Base-by-base conservation (phyloP, 306 rosid genomes). In the Fragaria vesca region DNA sequence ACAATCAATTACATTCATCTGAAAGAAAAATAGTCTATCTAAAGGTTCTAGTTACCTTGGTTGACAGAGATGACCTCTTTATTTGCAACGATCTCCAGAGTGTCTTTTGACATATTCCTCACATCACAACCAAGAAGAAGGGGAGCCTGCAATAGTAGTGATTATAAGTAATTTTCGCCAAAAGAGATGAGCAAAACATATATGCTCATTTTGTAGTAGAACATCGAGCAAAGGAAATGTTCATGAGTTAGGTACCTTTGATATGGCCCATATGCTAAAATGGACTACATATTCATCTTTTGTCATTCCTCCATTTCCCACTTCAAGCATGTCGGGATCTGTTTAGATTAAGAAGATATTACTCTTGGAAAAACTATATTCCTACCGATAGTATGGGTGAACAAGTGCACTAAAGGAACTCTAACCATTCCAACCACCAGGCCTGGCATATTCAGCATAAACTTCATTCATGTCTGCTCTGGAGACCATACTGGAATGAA, bases 251-350 rank as follows among this genome's bases (percentile, higher is more conserved):
- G 32, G 17, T 21, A 91, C 99, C 97, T 95, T 95, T 66, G 99
- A 95, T 81, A 95, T 84, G 52, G 97, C 96, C 99, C 97, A 93
- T 55, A 95, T 70, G 88, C 99, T 95, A 76, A 94, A 95, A 87
- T 95, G 99, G 67, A 93, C 96, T 73, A 89, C 82, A 78, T 93
- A 93, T 81, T 93, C 99, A 76, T 89, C 74, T 71, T 83, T 93
- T 15, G 87, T 93, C 98, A 95, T 95, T 51, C 98, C 93, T 83
- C 98, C 97, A 75, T 95, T 95, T 61, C 98, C 97, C 61, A 92
- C 92, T 78, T 95, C 97, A 69, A 95, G 97, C 98, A 95, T 95
- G 81, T 95, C 98, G 21, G 97, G 98, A 86, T 95, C 97, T 92
- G 95, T 77, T 74, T 13, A 78, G 66, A 78, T 66, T 73, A 66